Evolutionary conservation across 1,284 basidiomycete genomes (phyloP).

Genomic region (Agroathelia rolfsii): DNA sequence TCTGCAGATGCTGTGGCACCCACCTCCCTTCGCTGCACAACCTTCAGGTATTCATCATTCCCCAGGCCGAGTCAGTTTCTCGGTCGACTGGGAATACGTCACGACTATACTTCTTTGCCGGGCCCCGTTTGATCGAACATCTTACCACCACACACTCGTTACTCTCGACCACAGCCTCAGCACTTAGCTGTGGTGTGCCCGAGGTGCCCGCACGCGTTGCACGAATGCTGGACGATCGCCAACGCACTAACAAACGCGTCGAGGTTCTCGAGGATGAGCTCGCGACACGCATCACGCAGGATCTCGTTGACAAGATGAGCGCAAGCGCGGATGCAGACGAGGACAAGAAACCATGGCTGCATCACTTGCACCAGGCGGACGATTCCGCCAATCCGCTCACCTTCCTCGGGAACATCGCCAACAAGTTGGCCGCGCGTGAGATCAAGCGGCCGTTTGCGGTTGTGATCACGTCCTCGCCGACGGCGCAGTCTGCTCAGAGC

Average conservation of each 20-base stretch:
- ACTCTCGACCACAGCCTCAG: conserved; percentile 45
- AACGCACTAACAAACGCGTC: conserved; percentile 49
- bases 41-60: conserved; percentile 62
- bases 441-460: conserved; percentile 31
- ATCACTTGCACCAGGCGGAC: conserved; percentile 48
- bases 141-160: conserved; percentile 45
- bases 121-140: conserved; percentile 60
- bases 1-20: conserved; percentile 73
- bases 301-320: conserved; percentile 28
- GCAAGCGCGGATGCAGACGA: conserved; percentile 11
- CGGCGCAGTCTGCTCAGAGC: conserved; percentile 37
- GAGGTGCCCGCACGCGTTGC: conserved; percentile 61
- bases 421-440: conserved; percentile 17
- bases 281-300: conserved; percentile 42
- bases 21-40: conserved; percentile 67
- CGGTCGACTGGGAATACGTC: conserved; percentile 52
- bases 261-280: conserved; percentile 63
- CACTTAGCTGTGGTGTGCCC: conserved; percentile 55
- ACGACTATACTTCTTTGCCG: conserved; percentile 74
- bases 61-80: conserved; percentile 50
- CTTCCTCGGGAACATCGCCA: conserved; percentile 48
- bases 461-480: conserved; percentile 53
- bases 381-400: conserved; percentile 50
- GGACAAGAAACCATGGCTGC: conserved; percentile 26
- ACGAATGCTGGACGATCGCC: conserved; percentile 58